These are phyloP conservation scores for Boechera retrofracta DNA, from an alignment of 345 rosid species.

Conservation along the genomic window DNA sequence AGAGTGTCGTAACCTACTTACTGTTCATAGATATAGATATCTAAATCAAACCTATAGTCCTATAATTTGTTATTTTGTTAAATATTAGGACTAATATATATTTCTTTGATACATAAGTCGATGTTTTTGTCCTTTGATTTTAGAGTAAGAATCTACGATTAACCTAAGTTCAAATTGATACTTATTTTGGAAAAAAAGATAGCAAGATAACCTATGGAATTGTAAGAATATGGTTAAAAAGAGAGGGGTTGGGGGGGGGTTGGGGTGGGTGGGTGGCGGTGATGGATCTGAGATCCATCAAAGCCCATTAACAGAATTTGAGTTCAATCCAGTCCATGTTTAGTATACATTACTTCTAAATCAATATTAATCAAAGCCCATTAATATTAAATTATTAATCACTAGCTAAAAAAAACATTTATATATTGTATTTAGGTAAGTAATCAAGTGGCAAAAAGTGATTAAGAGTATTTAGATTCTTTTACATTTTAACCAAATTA, in stretches of 20 bases:
- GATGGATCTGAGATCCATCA: background rate
- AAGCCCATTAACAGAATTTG: conserved; percentile 16
- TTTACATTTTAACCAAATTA: background rate
- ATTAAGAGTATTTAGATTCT: background rate
- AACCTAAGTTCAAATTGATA: background rate
- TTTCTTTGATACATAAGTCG: background rate
- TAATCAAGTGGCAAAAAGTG: background rate
- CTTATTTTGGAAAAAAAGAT: too few relatives aligned
- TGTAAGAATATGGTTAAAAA: too few relatives aligned
- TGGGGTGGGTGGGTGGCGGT: too few relatives aligned
- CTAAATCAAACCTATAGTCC: background rate
- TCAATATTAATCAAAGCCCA: background rate
- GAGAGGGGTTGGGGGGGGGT: too few relatives aligned
- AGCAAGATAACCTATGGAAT: too few relatives aligned
- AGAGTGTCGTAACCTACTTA: background rate
- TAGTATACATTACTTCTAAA: background rate
- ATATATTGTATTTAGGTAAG: background rate
- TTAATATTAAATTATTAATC: too few relatives aligned
- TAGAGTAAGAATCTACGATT: background rate
- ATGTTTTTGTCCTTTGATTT: background rate
- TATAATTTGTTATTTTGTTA: background rate
- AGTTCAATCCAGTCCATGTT: background rate
- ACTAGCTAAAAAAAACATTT: too few relatives aligned
- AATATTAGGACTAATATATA: background rate
- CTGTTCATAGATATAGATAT: background rate